These are phyloP conservation scores for Neocatenulostroma microsporum DNA, from an alignment of 2,329 filamentous ascomycete genomes.

Conservation along the genomic window DNA sequence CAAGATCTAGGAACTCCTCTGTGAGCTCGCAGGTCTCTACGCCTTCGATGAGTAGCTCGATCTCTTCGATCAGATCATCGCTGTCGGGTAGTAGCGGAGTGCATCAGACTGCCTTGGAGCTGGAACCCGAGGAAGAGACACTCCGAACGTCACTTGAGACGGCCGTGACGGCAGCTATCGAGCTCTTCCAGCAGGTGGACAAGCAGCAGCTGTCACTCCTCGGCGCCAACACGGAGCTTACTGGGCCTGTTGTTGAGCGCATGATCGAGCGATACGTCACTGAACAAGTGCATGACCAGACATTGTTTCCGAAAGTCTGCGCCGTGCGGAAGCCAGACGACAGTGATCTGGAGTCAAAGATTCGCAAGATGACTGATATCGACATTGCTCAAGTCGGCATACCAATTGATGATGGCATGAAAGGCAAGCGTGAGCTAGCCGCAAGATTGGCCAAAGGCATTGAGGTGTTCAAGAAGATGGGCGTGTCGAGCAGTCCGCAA, in stretches of 20 bases:
- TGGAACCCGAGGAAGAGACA: constrained; percentile 83
- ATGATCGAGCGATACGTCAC: constrained; percentile 92
- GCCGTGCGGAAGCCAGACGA: constrained; percentile 74
- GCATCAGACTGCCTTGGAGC: constrained; percentile 51
- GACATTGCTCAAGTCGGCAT: constrained; percentile 97
- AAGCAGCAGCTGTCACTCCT: constrained; percentile 89
- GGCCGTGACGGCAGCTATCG: constrained; percentile 85
- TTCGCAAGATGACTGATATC: constrained; percentile 85
- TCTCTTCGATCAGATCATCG: constrained; percentile 29
- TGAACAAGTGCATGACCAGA: constrained; percentile 78
- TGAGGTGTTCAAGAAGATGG: constrained; percentile 82
- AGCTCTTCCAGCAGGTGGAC: constrained; percentile 90
- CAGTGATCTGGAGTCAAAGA: constrained; percentile 77
- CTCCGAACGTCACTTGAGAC: constrained; percentile 86
- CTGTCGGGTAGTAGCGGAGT: constrained; percentile 32
- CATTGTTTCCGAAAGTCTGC: constrained; percentile 77
- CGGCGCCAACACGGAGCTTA: constrained; percentile 87
- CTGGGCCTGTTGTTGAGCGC: constrained; percentile 82
- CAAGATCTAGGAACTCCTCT: constrained; percentile 27
- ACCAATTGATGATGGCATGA: constrained; percentile 66
- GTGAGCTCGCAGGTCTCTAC: constrained; percentile 28
- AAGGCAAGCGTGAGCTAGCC: constrained; percentile 73
- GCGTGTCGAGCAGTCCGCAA: constrained; percentile 67
- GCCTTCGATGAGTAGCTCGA: constrained; percentile 27
- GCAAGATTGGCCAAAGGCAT: constrained; percentile 69